A percentile compares a stretch with the other conserved stretches of the same genome.
Evolutionary conservation across 148 eudicot species (phyloP).

Genomic region (Agrostemma githago): DNA sequence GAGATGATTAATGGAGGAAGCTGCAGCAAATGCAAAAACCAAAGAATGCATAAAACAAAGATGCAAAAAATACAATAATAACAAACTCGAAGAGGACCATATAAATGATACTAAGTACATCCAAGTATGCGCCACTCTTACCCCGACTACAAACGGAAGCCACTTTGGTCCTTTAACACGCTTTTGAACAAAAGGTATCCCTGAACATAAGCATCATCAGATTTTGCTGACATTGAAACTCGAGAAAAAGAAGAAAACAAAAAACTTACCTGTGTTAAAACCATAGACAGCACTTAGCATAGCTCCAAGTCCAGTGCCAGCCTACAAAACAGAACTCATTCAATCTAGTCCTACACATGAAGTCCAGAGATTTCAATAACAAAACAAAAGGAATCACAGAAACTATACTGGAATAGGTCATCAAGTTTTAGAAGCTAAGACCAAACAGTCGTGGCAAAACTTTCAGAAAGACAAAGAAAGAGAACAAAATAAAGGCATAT

Average conservation of each 20-base stretch:
- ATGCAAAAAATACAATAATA: not conserved
- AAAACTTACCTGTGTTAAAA: constrained; percentile 53
- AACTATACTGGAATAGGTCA: not conserved
- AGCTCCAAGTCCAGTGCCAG: constrained; percentile 78
- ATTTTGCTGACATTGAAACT: constrained; percentile 6
- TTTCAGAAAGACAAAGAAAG: not conserved
- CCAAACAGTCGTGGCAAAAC: not conserved
- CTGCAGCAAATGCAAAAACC: constrained; percentile 23
- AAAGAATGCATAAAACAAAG: not conserved
- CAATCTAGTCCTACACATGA: not conserved
- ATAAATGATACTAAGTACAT: not conserved
- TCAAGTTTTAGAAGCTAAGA: not conserved
- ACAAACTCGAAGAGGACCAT: not conserved
- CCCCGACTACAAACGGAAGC: constrained; percentile 82
- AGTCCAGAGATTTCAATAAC: not conserved
- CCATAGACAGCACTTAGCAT: constrained; percentile 70
- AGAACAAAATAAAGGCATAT: not conserved
- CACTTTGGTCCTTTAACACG: constrained; percentile 74
- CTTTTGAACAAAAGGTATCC: constrained; percentile 65
- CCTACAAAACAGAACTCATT: constrained; percentile 33
- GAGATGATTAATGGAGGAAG: constrained; percentile 58
- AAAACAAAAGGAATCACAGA: not conserved
- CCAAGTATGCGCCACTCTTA: constrained; percentile 23
- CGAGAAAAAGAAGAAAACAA: constrained; percentile 4
- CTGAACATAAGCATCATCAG: constrained; percentile 33